Evolutionary conservation across 805 yeast species (phyloP).

Genomic region (Saccharomyces eubayanus): DNA sequence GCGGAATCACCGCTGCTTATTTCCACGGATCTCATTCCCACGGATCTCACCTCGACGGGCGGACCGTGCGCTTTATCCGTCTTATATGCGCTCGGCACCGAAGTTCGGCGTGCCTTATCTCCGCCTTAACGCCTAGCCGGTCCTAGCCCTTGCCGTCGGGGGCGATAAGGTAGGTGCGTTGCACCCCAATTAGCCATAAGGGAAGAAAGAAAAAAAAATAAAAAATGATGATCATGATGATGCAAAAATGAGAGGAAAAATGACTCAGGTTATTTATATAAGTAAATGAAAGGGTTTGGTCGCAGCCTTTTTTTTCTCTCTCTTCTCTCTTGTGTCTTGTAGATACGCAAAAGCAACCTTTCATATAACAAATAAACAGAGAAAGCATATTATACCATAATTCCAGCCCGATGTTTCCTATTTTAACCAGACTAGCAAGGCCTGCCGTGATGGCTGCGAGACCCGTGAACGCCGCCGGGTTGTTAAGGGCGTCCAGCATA

Average conservation of each 20-base stretch:
- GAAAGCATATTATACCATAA: not conserved
- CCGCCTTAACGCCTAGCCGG: not conserved
- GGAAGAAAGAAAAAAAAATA: not conserved
- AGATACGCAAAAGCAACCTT: not conserved
- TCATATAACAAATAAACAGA: not conserved
- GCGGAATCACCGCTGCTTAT: not conserved
- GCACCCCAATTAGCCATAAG: not conserved
- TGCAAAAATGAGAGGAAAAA: not conserved
- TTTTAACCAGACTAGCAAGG: not conserved
- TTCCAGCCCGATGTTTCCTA: not conserved
- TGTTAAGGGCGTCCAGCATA: slow-evolving; percentile 1
- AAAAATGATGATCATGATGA: not conserved
- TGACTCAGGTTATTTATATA: not conserved
- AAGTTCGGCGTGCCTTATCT: not conserved
- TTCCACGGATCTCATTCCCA: not conserved
- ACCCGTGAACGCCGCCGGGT: not conserved
- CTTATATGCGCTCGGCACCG: not conserved
- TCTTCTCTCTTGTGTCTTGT: not conserved
- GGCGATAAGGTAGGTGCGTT: not conserved
- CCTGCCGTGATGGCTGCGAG: not conserved
- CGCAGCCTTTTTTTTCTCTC: not conserved
- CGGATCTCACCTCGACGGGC: not conserved
- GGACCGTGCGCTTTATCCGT: not conserved
- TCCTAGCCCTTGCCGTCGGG: not conserved
- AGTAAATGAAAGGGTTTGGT: not conserved